Conservation (phyloP, 2,329 filamentous ascomycete genomes). For the Aspergillus ruber region DNA sequence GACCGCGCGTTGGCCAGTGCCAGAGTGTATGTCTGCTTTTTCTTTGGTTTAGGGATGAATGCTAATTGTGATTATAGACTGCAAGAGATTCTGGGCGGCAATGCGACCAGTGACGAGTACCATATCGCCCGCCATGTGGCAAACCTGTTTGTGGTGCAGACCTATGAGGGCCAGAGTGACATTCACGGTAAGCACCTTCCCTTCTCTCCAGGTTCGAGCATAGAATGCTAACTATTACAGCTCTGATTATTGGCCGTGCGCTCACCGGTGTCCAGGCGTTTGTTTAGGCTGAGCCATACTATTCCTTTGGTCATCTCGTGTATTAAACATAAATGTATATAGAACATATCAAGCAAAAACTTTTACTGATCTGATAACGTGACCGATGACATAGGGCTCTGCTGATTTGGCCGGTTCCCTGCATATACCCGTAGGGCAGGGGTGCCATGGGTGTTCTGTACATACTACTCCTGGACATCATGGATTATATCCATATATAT, state of each 20-base stretch:
- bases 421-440: background rate
- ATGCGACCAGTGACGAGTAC: constrained; percentile 97
- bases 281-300: constrained; percentile 44
- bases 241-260: constrained; percentile 61
- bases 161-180: constrained; percentile 96
- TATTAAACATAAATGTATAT: background rate
- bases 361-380: too few relatives aligned
- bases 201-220: background rate
- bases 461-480: too few relatives aligned
- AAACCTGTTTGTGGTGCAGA: constrained; percentile 95
- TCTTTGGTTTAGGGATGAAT: background rate
- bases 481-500: too few relatives aligned
- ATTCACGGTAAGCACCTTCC: constrained; percentile 70
- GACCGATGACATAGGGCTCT: constrained; percentile 1
- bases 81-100: constrained; percentile 95
- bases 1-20: constrained; percentile 78
- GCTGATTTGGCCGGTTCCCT: background rate
- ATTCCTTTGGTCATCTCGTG: background rate
- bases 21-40: constrained; percentile 48
- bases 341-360: background rate
- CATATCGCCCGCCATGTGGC: constrained; percentile 89
- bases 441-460: background rate
- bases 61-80: constrained; percentile 43
- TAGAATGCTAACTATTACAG: constrained; percentile 47
- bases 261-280: constrained; percentile 76